Evolutionary conservation across 441 rosid species (phyloP), one percentile per base, ranked within the genome.

Genomic region (Kokia cookei): DNA sequence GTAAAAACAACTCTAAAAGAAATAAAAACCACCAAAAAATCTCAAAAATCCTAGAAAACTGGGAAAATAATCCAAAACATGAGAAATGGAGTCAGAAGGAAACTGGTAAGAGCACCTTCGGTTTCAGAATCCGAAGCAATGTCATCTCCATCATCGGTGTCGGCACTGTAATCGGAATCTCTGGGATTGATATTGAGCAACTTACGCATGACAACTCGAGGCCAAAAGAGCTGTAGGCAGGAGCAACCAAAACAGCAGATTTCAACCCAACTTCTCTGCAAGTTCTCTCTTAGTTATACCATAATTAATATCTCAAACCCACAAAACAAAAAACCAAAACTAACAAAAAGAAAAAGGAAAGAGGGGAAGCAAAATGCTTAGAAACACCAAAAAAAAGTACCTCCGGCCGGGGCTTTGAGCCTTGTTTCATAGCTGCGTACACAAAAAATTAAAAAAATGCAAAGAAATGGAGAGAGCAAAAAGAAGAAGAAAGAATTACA

Each of bases 81-180:
- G 7, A 12, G 4, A 10, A n/a, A 13, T 15, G 40, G 43, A 48
- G 13, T 37, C 10, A 5, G 5, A 55, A 42, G 65, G 35, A 14
- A 8, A 15, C 5, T 53, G 76, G 32, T 11, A 14, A 48, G 17
- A 13, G 27, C 13, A 86, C 89, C 89, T 75, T 83, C 80, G 22
- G 45, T 61, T 12, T 82, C 82, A 65, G 86, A 77, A 61, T 76
- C 64, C 7, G 37, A 27, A 27, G 8, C 83, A 54, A 54, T 59
- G 2, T 68, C 83, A 27, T 81, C 82, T 24, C 78, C 85, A 0
- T 82, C 86, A 32, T 89, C 95, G 14, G 91, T 60, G 78, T 95
- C 99, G n/a, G 97, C 96, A 40, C 96, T 88, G 81, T 82, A 94
- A 79, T 94, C 96, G 73, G 94, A 89, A 48, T 86, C 93, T 72